A percentile compares a stretch with the other conserved stretches of the same genome.
phyloP scores from a whole-genome alignment of 352 stramenopile genomes.

The Globisporangium uncinulatum region DNA sequence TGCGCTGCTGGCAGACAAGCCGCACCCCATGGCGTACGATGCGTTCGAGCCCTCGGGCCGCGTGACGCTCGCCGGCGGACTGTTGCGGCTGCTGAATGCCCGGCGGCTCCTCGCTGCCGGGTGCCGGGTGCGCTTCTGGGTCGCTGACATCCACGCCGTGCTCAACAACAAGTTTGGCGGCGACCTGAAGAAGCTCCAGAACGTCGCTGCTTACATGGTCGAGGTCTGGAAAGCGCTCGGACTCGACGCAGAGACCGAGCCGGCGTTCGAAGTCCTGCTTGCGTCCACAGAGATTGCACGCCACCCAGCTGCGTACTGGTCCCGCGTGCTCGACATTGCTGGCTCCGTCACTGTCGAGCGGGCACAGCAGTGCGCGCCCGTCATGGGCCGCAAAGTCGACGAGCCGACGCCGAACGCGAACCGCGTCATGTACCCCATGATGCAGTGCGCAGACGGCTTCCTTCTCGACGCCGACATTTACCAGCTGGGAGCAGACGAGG shows the following conservation, averaged over 20 bases:
- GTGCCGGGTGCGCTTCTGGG: constrained; percentile 97
- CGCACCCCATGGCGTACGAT: constrained; percentile 92
- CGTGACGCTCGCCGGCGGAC: constrained; percentile 97
- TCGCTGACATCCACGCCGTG: constrained; percentile 98
- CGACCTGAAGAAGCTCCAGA: constrained; percentile 96
- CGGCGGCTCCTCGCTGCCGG: constrained; percentile 83
- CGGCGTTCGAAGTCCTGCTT: constrained; percentile 97
- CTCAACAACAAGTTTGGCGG: constrained; percentile 99
- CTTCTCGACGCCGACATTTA: constrained; percentile 98
- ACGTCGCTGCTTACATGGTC: constrained; percentile 94
- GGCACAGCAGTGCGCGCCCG: constrained; percentile 97
- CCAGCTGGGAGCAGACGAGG: constrained; percentile 97
- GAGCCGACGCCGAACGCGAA: constrained; percentile 89
- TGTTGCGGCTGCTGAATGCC: constrained; percentile 95
- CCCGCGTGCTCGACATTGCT: constrained; percentile 90
- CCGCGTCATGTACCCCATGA: constrained; percentile 94
- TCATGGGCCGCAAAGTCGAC: constrained; percentile 94
- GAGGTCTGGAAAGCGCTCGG: constrained; percentile 99
- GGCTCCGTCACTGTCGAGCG: constrained; percentile 85
- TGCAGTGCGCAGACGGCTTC: constrained; percentile 99
- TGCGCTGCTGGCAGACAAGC: constrained; percentile 72
- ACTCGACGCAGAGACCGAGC: constrained; percentile 87
- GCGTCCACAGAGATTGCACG: constrained; percentile 93
- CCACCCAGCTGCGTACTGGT: constrained; percentile 90
- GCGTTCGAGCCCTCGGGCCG: constrained; percentile 97